Evolutionary conservation across 2,329 filamentous ascomycete species (phyloP).

Genomic region (Penicillium corylophilum): DNA sequence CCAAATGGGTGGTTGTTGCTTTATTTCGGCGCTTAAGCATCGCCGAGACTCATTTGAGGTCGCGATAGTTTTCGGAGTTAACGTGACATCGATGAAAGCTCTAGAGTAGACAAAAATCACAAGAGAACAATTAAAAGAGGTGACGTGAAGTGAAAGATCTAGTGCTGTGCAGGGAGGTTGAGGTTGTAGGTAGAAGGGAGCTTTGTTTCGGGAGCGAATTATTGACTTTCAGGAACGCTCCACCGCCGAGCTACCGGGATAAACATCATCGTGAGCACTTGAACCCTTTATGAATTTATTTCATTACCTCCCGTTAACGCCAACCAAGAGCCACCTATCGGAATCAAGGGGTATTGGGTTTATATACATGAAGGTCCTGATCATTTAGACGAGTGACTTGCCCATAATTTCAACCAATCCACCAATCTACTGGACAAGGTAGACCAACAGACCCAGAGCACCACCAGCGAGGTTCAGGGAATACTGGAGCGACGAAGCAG

Average conservation of each 20-base stretch:
- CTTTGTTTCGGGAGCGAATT: slow-evolving; percentile 7
- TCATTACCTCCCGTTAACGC: slow-evolving; percentile 9
- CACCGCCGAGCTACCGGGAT: not conserved
- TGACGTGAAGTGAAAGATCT: not conserved
- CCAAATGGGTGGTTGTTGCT: slow-evolving; percentile 24
- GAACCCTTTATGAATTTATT: not conserved
- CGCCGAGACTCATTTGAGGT: slow-evolving; percentile 21
- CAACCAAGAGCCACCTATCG: slow-evolving; percentile 16
- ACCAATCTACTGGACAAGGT: slow-evolving; percentile 25
- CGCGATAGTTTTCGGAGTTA: slow-evolving; percentile 9
- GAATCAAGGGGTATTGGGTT: slow-evolving; percentile 19
- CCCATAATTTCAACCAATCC: not conserved
- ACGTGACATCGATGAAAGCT: slow-evolving; percentile 12
- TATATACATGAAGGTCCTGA: slow-evolving; percentile 23
- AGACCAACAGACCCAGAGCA: slow-evolving; percentile 34
- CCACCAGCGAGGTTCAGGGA: slow-evolving; percentile 33
- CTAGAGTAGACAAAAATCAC: not conserved
- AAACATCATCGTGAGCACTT: not conserved
- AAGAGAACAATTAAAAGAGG: not conserved
- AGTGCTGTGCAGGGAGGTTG: not conserved
- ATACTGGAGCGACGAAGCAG: slow-evolving; percentile 28
- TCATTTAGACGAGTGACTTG: slow-evolving; percentile 6
- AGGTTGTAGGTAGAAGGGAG: slow-evolving; percentile 1
- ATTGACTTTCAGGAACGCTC: slow-evolving; percentile 13
- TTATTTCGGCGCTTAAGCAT: slow-evolving; percentile 27